A percentile compares a stretch with the other conserved stretches of the same genome.
Evolutionary conservation across 2,329 filamentous ascomycete genomes (phyloP).

Genomic region (Trichoderma simmonsii): DNA sequence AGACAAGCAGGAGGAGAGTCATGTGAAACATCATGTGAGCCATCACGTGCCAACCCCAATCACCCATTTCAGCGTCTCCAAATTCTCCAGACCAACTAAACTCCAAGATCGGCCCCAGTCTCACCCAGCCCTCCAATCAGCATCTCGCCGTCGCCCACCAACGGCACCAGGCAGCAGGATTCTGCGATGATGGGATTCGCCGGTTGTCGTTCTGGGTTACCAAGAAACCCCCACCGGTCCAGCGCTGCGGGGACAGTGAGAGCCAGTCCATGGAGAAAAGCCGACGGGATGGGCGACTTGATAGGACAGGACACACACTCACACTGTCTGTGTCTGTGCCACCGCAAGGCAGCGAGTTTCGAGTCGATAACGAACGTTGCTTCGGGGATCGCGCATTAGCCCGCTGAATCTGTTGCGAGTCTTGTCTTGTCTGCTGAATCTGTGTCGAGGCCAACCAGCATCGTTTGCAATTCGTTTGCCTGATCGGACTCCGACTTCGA

Average conservation of each 20-base stretch:
- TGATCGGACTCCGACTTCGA: not conserved
- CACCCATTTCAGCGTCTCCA: not conserved
- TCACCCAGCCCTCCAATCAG: conserved; percentile 16
- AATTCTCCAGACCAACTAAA: not conserved
- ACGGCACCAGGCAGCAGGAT: conserved; percentile 20
- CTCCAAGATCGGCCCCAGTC: conserved; percentile 5
- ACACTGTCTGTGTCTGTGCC: not conserved
- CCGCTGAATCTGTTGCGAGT: not conserved
- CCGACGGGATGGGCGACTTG: not conserved
- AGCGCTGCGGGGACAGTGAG: conserved; percentile 11
- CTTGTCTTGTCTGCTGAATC: not conserved
- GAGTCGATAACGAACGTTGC: conserved; percentile 4
- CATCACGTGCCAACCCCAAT: not conserved
- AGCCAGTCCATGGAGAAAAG: not conserved
- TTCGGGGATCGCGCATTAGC: not conserved
- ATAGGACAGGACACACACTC: not conserved
- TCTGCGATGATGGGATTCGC: conserved; percentile 7
- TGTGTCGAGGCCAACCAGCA: not conserved
- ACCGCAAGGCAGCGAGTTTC: conserved; percentile 16
- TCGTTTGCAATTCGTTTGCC: not conserved
- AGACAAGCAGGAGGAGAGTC: not conserved
- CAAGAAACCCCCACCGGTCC: not conserved
- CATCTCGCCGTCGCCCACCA: not conserved
- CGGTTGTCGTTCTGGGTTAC: not conserved
- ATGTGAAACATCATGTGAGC: not conserved